phyloP scores from a whole-genome alignment of 306 rosid genomes.

The Begonia peltatifolia region DNA sequence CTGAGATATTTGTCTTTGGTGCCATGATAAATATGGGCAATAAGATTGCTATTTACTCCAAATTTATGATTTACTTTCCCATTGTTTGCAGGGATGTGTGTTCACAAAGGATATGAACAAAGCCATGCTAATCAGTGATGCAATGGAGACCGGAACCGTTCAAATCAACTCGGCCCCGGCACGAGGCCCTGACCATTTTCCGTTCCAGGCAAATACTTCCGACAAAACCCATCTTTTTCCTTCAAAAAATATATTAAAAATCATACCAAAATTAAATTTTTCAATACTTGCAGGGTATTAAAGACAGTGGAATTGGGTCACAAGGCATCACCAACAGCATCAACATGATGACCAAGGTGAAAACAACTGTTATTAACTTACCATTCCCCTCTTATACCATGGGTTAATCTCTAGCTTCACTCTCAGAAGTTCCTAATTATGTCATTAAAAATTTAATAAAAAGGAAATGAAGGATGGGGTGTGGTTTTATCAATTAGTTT shows the following conservation, averaged over 20 bases:
- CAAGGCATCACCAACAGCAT: slow-evolving; percentile 98
- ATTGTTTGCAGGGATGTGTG: slow-evolving; percentile 57
- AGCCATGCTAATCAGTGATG: slow-evolving; percentile 82
- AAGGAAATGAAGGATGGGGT: too few relatives aligned
- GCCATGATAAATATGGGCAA: too few relatives aligned
- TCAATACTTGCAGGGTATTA: slow-evolving; percentile 44
- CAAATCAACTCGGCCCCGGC: slow-evolving; percentile 98
- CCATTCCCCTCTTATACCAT: slow-evolving; percentile 43
- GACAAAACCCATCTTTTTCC: too few relatives aligned
- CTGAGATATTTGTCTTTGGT: too few relatives aligned
- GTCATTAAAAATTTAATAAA: too few relatives aligned
- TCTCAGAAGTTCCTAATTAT: too few relatives aligned
- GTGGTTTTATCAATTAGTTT: too few relatives aligned
- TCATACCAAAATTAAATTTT: too few relatives aligned
- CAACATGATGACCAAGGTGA: slow-evolving; percentile 92
- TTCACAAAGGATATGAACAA: slow-evolving; percentile 93
- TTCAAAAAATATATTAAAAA: too few relatives aligned
- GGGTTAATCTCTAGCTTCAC: slow-evolving; percentile 37
- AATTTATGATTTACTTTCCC: too few relatives aligned
- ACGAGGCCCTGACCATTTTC: slow-evolving; percentile 97
- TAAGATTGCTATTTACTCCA: too few relatives aligned
- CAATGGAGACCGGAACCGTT: slow-evolving; percentile 96
- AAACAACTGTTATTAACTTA: slow-evolving; percentile 24
- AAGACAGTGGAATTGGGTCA: slow-evolving; percentile 96
- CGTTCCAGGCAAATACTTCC: slow-evolving; percentile 53